A percentile compares a stretch with the other conserved stretches of the same genome.
phyloP scores from a whole-genome alignment of 768 basidiomycete genomes.

The Tubosaeta sp. region DNA sequence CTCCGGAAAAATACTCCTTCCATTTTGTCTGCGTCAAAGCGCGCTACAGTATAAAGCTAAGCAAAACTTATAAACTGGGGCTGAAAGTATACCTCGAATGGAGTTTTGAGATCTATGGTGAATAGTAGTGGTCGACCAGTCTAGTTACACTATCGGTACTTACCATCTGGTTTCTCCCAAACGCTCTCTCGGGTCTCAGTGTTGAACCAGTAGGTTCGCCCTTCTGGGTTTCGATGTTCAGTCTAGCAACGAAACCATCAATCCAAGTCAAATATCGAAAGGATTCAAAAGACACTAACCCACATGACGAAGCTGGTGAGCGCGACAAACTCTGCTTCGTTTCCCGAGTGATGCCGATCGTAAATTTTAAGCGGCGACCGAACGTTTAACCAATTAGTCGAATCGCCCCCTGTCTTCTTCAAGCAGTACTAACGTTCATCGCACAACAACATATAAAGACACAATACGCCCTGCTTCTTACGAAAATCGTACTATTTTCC shows the following conservation, averaged over 20 bases:
- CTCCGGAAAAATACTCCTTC: constrained; percentile 95
- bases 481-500: background rate
- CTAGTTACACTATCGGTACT: constrained; percentile 18
- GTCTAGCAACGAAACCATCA: constrained; percentile 46
- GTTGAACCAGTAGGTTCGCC: constrained; percentile 99
- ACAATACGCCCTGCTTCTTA: background rate
- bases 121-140: background rate
- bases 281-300: constrained; percentile 21
- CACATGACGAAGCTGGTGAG: constrained; percentile 23
- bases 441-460: background rate
- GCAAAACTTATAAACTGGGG: background rate
- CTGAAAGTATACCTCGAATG: constrained; percentile 66
- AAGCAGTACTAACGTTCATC: too few species aligned
- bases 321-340: background rate
- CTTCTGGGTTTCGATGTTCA: constrained; percentile 92
- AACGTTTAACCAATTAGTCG: constrained; percentile 5
- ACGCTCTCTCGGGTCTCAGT: constrained; percentile 84
- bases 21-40: constrained; percentile 88
- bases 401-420: background rate
- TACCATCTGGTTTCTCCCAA: constrained; percentile 98
- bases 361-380: constrained; percentile 18
- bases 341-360: constrained; percentile 2
- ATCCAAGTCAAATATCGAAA: background rate
- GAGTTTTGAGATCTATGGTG: constrained; percentile 73
- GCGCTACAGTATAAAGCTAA: constrained; percentile 43